Percentiles rank a stretch among this genome's conserved stretches.
Evolutionary conservation across 2,329 filamentous ascomycete genomes (phyloP).

Genomic region (Colletotrichum phormii): DNA sequence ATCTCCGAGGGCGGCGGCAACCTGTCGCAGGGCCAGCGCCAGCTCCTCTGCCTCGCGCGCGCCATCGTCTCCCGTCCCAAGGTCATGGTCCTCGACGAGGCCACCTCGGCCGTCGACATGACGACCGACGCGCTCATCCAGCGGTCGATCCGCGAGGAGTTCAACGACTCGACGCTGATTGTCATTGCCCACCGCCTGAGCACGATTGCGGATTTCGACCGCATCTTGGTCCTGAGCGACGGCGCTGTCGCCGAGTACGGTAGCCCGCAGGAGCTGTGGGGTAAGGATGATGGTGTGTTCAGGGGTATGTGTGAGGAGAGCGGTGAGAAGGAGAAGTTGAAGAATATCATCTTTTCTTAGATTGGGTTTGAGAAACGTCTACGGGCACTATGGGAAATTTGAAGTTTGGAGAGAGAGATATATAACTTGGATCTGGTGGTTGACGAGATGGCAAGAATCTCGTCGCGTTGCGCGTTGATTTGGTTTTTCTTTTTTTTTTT

Average conservation of each 20-base stretch:
- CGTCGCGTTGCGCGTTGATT: too few relatives aligned
- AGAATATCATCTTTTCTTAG: conserved; percentile 54
- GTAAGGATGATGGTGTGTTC: conserved; percentile 64
- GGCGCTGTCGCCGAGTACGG: conserved; percentile 77
- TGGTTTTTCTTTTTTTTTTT: not conserved
- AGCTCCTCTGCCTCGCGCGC: conserved; percentile 79
- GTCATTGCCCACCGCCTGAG: conserved; percentile 82
- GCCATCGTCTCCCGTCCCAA: conserved; percentile 79
- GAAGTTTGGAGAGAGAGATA: too few relatives aligned
- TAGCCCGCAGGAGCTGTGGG: conserved; percentile 71
- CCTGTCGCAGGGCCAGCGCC: conserved; percentile 80
- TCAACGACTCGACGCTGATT: conserved; percentile 74
- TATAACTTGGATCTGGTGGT: too few relatives aligned
- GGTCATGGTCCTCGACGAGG: conserved; percentile 85
- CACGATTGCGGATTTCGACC: conserved; percentile 82
- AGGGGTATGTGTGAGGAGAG: conserved; percentile 72
- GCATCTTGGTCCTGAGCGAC: conserved; percentile 77
- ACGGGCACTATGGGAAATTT: too few relatives aligned
- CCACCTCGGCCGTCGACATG: conserved; percentile 84
- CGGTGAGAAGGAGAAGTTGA: conserved; percentile 67
- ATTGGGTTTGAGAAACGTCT: not conserved
- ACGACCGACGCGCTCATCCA: conserved; percentile 80
- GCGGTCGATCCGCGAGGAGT: conserved; percentile 77
- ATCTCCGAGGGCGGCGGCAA: conserved; percentile 81
- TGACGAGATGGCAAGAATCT: too few relatives aligned